phyloP scores from a whole-genome alignment of 768 basidiomycete genomes.

The Tricholoma sp. region DNA sequence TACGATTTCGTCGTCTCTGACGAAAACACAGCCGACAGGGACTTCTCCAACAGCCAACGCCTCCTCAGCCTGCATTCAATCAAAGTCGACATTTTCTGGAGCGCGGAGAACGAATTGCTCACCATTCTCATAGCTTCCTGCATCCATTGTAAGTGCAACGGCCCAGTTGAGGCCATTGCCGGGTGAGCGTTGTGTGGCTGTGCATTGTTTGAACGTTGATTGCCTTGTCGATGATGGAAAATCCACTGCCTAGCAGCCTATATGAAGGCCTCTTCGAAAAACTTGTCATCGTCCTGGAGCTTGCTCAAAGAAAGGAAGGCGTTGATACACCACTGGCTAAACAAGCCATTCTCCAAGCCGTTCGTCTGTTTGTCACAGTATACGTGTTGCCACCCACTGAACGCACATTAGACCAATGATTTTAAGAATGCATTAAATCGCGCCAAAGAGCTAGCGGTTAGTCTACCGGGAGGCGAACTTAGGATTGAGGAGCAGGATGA shows the following conservation, averaged over 20 bases:
- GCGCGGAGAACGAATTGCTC: constrained; percentile 12
- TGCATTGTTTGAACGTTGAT: neutral
- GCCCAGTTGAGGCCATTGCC: neutral
- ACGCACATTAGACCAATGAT: constrained; percentile 53
- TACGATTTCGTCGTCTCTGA: constrained; percentile 70
- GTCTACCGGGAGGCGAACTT: constrained; percentile 71
- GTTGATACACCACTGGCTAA: constrained; percentile 51
- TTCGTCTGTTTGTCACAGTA: constrained; percentile 28
- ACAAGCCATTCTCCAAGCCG: constrained; percentile 64
- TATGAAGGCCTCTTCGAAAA: constrained; percentile 58
- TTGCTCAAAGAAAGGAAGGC: constrained; percentile 54
- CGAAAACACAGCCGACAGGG: constrained; percentile 95
- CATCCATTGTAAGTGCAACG: constrained; percentile 66
- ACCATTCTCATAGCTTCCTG: constrained; percentile 80
- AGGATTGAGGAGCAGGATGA: constrained; percentile 64
- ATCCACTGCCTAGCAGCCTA: constrained; percentile 37
- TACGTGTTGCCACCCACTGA: neutral
- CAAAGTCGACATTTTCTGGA: constrained; percentile 4
- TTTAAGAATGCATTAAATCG: constrained; percentile 54
- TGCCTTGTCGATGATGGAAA: constrained; percentile 23
- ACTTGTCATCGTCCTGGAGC: constrained; percentile 53
- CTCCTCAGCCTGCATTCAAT: constrained; percentile 62
- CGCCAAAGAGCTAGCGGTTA: constrained; percentile 53
- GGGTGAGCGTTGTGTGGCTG: neutral
- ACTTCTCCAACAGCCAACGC: constrained; percentile 84